phyloP scores from a whole-genome alignment of 257 asterid genomes.

The Jasminum sambac region DNA sequence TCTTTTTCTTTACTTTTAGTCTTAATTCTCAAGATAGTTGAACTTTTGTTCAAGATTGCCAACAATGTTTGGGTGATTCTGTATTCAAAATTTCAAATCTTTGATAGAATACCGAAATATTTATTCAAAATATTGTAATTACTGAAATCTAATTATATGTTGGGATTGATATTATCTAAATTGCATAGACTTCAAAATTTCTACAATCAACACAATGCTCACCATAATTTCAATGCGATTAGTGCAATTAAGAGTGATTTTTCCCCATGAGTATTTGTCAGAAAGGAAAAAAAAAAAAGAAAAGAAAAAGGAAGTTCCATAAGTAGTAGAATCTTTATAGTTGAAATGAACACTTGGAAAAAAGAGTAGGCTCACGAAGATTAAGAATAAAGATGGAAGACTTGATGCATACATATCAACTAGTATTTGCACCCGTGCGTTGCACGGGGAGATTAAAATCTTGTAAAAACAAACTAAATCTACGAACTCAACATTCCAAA shows the following conservation, averaged over 20 bases:
- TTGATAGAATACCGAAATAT: not conserved
- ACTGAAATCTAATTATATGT: not conserved
- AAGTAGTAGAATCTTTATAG: not conserved
- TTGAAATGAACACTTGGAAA: not conserved
- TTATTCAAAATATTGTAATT: conserved; percentile 4
- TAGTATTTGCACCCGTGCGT: too few species aligned
- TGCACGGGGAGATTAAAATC: too few species aligned
- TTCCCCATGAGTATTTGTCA: too few species aligned
- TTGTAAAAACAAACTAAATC: too few species aligned
- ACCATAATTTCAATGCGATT: not conserved
- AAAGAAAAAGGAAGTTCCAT: not conserved
- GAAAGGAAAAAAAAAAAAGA: too few species aligned
- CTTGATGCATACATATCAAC: too few species aligned
- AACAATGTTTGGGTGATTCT: conserved; percentile 1
- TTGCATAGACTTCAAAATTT: not conserved
- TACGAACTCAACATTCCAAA: too few species aligned
- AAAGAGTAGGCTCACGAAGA: not conserved
- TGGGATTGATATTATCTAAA: conserved; percentile 7
- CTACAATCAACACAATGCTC: not conserved
- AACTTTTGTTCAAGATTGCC: not conserved
- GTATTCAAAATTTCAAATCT: not conserved
- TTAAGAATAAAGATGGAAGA: not conserved
- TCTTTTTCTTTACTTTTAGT: conserved; percentile 2
- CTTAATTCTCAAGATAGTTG: not conserved
- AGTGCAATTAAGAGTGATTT: not conserved